Conservation (phyloP, 2,329 filamentous ascomycete species). For the Alternaria alternata region DNA sequence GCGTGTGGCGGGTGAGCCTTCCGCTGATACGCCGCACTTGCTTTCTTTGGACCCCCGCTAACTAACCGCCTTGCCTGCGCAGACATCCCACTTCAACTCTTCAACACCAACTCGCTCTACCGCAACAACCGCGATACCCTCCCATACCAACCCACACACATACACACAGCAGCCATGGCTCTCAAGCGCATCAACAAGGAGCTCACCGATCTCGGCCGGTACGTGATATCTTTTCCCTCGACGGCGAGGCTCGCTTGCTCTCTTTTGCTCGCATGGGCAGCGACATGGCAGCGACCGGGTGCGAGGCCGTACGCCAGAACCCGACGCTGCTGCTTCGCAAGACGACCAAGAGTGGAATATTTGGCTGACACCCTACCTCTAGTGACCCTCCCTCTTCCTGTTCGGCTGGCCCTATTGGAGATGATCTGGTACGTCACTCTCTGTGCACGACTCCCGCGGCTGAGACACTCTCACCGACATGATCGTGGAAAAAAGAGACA, state of each 20-base stretch:
- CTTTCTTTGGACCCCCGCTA: slow-evolving; percentile 38
- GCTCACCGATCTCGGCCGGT: slow-evolving; percentile 89
- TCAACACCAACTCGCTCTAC: slow-evolving; percentile 41
- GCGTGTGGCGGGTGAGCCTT: slow-evolving; percentile 34
- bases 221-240: slow-evolving; percentile 45
- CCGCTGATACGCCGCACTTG: slow-evolving; percentile 48
- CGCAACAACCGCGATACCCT: slow-evolving; percentile 18
- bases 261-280: slow-evolving; percentile 50
- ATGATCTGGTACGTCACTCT: slow-evolving; percentile 85
- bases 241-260: slow-evolving; percentile 29
- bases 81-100: slow-evolving; percentile 49
- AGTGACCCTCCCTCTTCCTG: slow-evolving; percentile 99
- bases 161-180: slow-evolving; percentile 67
- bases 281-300: slow-evolving; percentile 26
- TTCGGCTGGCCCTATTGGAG: slow-evolving; percentile 94
- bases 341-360: slow-evolving; percentile 5
- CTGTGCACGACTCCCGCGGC: slow-evolving; percentile 38
- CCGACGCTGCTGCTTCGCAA: slow-evolving; percentile 21
- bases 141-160: slow-evolving; percentile 24
- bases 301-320: slow-evolving; percentile 40
- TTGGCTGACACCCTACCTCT: slow-evolving; percentile 45
- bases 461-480: slow-evolving; percentile 36
- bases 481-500: slow-evolving; percentile 9
- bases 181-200: slow-evolving; percentile 96
- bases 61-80: slow-evolving; percentile 42